Evolutionary conservation across 352 stramenopile genomes (phyloP).

Genomic region (Globisporangium perplexum): DNA sequence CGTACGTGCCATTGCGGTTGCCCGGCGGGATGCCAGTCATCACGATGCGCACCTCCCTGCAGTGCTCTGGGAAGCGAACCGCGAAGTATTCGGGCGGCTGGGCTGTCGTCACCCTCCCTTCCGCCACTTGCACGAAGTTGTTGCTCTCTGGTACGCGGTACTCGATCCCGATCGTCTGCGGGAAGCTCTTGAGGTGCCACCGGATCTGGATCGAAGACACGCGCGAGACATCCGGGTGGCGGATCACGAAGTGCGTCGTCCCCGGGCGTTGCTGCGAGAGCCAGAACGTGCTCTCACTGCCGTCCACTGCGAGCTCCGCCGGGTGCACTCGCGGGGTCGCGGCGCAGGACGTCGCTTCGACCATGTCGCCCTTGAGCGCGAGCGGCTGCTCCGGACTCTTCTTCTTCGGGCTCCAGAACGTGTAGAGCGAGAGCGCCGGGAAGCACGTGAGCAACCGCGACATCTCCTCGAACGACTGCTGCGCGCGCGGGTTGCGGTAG

Average conservation of each 20-base stretch:
- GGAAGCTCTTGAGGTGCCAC: conserved; percentile 67
- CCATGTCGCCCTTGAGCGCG: conserved; percentile 27
- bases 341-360: conserved; percentile 54
- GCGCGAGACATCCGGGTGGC: conserved; percentile 23
- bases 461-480: conserved; percentile 74
- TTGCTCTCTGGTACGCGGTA: conserved; percentile 33
- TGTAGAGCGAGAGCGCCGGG: conserved; percentile 69
- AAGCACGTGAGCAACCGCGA: conserved; percentile 71
- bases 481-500: conserved; percentile 35
- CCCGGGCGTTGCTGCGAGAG: conserved; percentile 60
- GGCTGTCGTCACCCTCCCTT: conserved; percentile 17
- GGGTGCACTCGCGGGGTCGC: conserved; percentile 37
- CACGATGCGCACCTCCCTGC: conserved; percentile 48
- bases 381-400: conserved; percentile 53
- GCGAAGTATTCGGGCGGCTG: conserved; percentile 29
- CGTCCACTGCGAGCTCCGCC: conserved; percentile 52
- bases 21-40: conserved; percentile 52
- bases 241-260: conserved; percentile 44
- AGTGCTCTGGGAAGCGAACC: conserved; percentile 32
- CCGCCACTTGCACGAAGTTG: conserved; percentile 32
- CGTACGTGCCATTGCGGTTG: conserved; percentile 68
- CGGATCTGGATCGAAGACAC: conserved; percentile 60
- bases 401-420: conserved; percentile 81
- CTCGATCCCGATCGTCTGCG: conserved; percentile 50
- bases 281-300: conserved; percentile 59